Evolutionary conservation across 2,329 filamentous ascomycete genomes (phyloP), one percentile per base, ranked within the genome.

Genomic region (Aspergillus sp.): DNA sequence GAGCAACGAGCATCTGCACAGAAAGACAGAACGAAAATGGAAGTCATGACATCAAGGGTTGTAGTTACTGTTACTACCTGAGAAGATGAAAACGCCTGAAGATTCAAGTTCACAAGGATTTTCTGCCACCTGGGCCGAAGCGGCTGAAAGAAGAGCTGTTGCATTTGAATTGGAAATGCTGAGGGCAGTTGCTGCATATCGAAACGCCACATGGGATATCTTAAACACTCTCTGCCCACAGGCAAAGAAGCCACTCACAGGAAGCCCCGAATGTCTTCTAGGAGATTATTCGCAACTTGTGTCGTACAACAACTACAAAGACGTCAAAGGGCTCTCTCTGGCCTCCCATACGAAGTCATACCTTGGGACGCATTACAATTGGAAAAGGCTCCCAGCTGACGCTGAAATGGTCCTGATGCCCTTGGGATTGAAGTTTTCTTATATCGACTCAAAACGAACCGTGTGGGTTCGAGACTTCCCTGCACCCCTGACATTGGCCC

Each of bases 121-220:
- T 49, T 32, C 49, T 57, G 12, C 55, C 55, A 2, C 14, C 29
- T 77, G 42, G n/a, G n/a, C n/a, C n/a, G n/a, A 45, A 20, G 80
- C n/a, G 46, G 68, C 7, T 66, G 81, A 5, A 73, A 73, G 73
- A n/a, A 79, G 80, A 32, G 75, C 74, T 0, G 70, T 83, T 0
- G 62, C 87, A 0, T 85, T 87, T 54, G 85, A 87, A 61, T 69
- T 87, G 1, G 60, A 55, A 0, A 73, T 76, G 22, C 85, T 85
- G 0, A 32, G 64, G 3, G 71, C 72, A 4, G 79, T 85, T 22
- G 71, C 72, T 2, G 69, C 71, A 0, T 88, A 86, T 67, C 77
- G 85, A 12, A 78, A 85, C 56, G 72, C 76, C 4, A 85, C 82
- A 0, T 86, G 82, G 82, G 66, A 63, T 3, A 76, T 86, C 3